phyloP scores from a whole-genome alignment of 352 stramenopile genomes.

The Phytophthora colocasiae region DNA sequence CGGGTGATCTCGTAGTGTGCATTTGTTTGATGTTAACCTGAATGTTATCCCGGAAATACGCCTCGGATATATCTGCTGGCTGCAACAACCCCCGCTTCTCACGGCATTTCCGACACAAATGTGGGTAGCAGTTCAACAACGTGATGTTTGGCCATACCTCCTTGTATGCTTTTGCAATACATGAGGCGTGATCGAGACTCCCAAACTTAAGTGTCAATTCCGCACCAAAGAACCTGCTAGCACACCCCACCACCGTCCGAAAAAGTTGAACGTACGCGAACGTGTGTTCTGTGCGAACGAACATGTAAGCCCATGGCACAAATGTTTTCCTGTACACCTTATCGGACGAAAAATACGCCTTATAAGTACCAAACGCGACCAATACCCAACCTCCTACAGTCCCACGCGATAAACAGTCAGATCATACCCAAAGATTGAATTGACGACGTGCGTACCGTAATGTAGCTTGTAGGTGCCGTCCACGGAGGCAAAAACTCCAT shows the following conservation, averaged over 20 bases:
- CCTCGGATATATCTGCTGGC: too few relatives aligned
- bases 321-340: not conserved
- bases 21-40: slow-evolving; percentile 8
- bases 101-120: slow-evolving; percentile 15
- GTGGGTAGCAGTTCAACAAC: slow-evolving; percentile 19
- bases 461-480: slow-evolving; percentile 28
- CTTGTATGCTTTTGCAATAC: slow-evolving; percentile 20
- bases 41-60: not conserved
- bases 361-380: not conserved
- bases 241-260: not conserved
- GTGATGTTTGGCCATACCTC: slow-evolving; percentile 18
- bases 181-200: slow-evolving; percentile 21
- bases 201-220: not conserved
- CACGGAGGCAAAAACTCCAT: slow-evolving; percentile 15
- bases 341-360: not conserved
- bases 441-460: not conserved
- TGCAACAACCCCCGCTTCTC: not conserved
- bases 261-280: slow-evolving; percentile 21
- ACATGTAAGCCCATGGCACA: not conserved
- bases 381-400: not conserved
- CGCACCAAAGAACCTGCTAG: too few relatives aligned
- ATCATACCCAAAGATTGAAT: not conserved
- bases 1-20: not conserved
- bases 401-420: too few relatives aligned
- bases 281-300: slow-evolving; percentile 6